Percentiles rank a stretch among this genome's conserved stretches.
phyloP scores from a whole-genome alignment of 345 rosid genomes.

The Carallia brachiata region DNA sequence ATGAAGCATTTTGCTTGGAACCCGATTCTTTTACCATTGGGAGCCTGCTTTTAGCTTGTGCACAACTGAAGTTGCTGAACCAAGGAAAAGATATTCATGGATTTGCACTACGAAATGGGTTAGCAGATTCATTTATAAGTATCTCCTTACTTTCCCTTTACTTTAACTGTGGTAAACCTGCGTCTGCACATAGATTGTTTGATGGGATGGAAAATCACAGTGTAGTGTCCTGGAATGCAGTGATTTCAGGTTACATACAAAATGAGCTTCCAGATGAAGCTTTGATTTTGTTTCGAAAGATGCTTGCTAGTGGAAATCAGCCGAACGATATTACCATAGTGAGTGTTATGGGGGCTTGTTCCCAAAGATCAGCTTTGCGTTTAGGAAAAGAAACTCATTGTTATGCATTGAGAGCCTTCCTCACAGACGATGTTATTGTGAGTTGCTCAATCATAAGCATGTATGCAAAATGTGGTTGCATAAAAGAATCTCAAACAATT shows the following conservation, averaged over 20 bases:
- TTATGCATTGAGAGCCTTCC: slow-evolving; percentile 42
- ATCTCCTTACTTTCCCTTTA: slow-evolving; percentile 58
- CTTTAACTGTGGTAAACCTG: slow-evolving; percentile 43
- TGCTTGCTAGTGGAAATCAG: slow-evolving; percentile 38
- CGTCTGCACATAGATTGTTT: slow-evolving; percentile 44
- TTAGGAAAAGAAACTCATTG: slow-evolving; percentile 62
- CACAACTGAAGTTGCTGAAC: slow-evolving; percentile 38
- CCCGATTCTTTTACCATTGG: slow-evolving; percentile 56
- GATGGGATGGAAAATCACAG: slow-evolving; percentile 43
- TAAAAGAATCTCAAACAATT: slow-evolving; percentile 16
- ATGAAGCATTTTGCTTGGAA: slow-evolving; percentile 39
- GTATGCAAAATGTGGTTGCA: slow-evolving; percentile 30
- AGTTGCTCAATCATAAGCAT: slow-evolving; percentile 22
- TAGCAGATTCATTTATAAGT: slow-evolving; percentile 44
- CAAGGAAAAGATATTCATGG: slow-evolving; percentile 55
- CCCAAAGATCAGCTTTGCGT: slow-evolving; percentile 50
- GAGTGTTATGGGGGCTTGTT: slow-evolving; percentile 50
- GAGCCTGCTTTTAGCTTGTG: slow-evolving; percentile 57
- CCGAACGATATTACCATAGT: slow-evolving; percentile 44
- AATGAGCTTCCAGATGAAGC: slow-evolving; percentile 51
- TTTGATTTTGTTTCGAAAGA: slow-evolving; percentile 43
- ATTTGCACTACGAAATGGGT: slow-evolving; percentile 41
- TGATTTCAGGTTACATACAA: slow-evolving; percentile 54
- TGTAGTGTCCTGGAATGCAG: slow-evolving; percentile 61
- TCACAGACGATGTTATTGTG: slow-evolving; percentile 26